Base-by-base conservation (phyloP, 2,329 filamentous ascomycete species). In the Nothophaeocryptopus gaeumannii region DNA sequence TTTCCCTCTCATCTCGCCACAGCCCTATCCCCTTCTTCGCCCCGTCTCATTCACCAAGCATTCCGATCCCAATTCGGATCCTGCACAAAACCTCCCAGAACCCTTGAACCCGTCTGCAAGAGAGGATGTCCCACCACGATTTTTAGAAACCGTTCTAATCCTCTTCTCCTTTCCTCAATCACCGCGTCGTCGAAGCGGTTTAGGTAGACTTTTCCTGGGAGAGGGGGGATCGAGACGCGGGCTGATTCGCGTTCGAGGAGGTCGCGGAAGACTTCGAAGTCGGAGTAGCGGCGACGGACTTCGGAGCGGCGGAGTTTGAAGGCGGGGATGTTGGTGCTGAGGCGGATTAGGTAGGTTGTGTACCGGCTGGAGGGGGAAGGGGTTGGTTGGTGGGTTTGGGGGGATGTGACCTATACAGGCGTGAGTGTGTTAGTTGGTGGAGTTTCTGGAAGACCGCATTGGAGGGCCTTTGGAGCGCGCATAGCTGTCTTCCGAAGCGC, bases 251-350 rank as follows among this genome's bases (percentile, higher is more conserved):
- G 85, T 81, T 99, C 93, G 53, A 99, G 82, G 58, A 97, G 95
- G 72, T 99, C 93, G 68, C 93, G 88, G 72, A 99, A 99, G 75
- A 96, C 92, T 75, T 99, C 93, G 70, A 99, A 99, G 72, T 99
- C 93, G 50, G 87, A 93, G 78, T 99, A 99, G 45, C 93, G 89
- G 56, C 93, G 85, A 61, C 91, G 89, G 55, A 99, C 93, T 61
- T 84, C 83, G 58, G 85, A 90, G 69, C 71, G 70, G 58, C 91
- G 89, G 63, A 96, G 84, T 77, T 97, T 97, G 81, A 99, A 99
- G 63, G 93, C 91, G 51, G 93, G 93, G 68, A 99, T 99, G 76
- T 99, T 99, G 74, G 93, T 99, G 64, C 88, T 86, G 77, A 93
- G 96, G 63, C 95, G 81, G 67, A 99, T 96, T 73, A 97, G 91